Evolutionary conservation across 768 basidiomycete genomes (phyloP).

Genomic region (Termitomyces sp.): DNA sequence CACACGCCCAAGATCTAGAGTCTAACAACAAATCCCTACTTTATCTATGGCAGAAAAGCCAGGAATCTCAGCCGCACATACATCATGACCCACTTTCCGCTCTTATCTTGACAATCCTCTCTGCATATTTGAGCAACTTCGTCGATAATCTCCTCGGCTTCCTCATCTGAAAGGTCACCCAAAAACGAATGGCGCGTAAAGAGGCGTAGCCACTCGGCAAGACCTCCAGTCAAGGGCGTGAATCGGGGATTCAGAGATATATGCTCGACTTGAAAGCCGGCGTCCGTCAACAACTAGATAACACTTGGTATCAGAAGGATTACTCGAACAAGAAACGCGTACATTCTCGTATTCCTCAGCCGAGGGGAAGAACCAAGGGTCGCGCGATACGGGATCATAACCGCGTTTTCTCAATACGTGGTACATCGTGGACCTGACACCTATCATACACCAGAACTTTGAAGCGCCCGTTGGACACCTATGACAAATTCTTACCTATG

Average conservation of each 20-base stretch:
- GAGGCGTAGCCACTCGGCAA: conserved; percentile 64
- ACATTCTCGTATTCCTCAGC: conserved; percentile 61
- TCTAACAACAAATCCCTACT: background rate
- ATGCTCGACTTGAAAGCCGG: conserved; percentile 53
- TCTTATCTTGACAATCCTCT: conserved; percentile 53
- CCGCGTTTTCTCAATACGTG: conserved; percentile 48
- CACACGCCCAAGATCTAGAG: background rate
- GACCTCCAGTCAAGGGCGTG: conserved; percentile 46
- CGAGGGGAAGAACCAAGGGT: conserved; percentile 88
- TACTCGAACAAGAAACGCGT: background rate
- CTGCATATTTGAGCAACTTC: conserved; percentile 56
- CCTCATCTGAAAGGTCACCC: conserved; percentile 42
- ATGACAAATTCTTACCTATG: conserved; percentile 39
- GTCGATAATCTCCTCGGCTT: conserved; percentile 56
- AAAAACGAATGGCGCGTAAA: conserved; percentile 66
- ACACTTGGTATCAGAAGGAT: background rate
- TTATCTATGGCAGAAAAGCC: conserved; percentile 36
- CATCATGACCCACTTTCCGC: conserved; percentile 67
- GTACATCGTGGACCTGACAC: conserved; percentile 57
- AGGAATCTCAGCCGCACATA: conserved; percentile 67
- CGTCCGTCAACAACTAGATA: conserved; percentile 47
- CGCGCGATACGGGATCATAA: conserved; percentile 51
- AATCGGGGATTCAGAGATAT: conserved; percentile 54
- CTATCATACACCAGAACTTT: conserved; percentile 29
- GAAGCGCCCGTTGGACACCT: background rate